Evolutionary conservation across 2,329 filamentous ascomycete genomes (phyloP), one percentile per base, ranked within the genome.

Genomic region (Pyricularia pennisetigena): DNA sequence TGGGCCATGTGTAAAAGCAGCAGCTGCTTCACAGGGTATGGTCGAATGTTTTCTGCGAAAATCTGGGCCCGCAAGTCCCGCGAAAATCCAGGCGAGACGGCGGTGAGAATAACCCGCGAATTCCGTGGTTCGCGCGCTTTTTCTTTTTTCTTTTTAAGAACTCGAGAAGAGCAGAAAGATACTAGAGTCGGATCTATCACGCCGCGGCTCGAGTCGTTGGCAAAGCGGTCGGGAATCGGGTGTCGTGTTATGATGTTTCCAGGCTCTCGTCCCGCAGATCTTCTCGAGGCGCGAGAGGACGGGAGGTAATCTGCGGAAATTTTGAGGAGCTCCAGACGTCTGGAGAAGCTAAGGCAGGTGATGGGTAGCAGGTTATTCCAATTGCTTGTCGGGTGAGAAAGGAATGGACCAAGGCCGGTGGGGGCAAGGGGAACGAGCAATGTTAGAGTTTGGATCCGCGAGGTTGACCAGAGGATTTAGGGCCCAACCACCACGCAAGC

Each of bases 401-500:
- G 32, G 59, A 62, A 28, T 62, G 59, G 26, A 26, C 41, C 41
- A 28, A 62, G 59, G 59, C 59, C 6, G 59, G 59, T 26, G 24
- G 59, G 23, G 24, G 10, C 12, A 62, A 62, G 26, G 14, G 59
- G 59, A 26, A 28, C 59, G 59, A 62, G 24, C 59, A 62, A 28
- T 62, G 59, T 62, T 62, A 62, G 59, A 62, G 59, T 62, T 62
- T 62, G 59, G 59, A 28, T 29, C 59, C 24, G 59, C 24, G 24
- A 62, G 59, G 59, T 62, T 62, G 59, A 26, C 59, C 12, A 28
- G n/a, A 62, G 59, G 24, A 62, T 16, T 29, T 62, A 62, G 59
- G 64, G 32, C 64, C 64, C 49, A 26, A 65, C 64, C 32, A 24
- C 32, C 35, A 49, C n/a, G 64, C 64, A 49, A 35, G 64, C 64